Evolutionary conservation across 441 rosid species (phyloP).

Genomic region (Adansonia grandidieri): DNA sequence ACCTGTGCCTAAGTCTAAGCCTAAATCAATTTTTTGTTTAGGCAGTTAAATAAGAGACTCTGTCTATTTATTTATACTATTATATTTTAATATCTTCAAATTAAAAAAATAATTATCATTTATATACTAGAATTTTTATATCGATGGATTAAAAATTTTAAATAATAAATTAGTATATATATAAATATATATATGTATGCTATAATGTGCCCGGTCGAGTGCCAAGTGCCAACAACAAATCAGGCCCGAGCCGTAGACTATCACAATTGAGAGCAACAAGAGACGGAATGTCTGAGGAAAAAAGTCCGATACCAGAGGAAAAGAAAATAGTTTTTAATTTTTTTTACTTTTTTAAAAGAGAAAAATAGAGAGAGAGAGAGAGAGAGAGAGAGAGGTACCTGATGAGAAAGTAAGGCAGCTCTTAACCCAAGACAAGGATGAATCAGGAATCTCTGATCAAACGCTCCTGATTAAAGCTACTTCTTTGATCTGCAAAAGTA

Average conservation of each 20-base stretch:
- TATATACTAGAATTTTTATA: too few relatives aligned
- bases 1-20: not conserved
- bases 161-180: too few relatives aligned
- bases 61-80: too few relatives aligned
- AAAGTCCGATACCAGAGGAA: slow-evolving; percentile 27
- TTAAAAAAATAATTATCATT: too few relatives aligned
- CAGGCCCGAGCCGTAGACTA: slow-evolving; percentile 6
- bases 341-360: not conserved
- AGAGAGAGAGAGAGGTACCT: slow-evolving; percentile 28
- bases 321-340: slow-evolving; percentile 4
- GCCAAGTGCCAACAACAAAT: slow-evolving; percentile 2
- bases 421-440: slow-evolving; percentile 27
- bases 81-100: too few relatives aligned
- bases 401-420: slow-evolving; percentile 38
- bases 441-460: slow-evolving; percentile 32
- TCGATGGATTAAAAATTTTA: too few relatives aligned
- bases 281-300: slow-evolving; percentile 35
- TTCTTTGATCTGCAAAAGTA: not conserved
- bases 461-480: slow-evolving; percentile 25
- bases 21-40: not conserved
- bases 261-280: slow-evolving; percentile 10
- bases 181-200: not conserved
- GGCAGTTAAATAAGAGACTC: not conserved
- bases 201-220: not conserved
- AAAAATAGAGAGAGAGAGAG: not conserved